Conservation (phyloP, 805 yeast species). For the Yarrowia sp. region DNA sequence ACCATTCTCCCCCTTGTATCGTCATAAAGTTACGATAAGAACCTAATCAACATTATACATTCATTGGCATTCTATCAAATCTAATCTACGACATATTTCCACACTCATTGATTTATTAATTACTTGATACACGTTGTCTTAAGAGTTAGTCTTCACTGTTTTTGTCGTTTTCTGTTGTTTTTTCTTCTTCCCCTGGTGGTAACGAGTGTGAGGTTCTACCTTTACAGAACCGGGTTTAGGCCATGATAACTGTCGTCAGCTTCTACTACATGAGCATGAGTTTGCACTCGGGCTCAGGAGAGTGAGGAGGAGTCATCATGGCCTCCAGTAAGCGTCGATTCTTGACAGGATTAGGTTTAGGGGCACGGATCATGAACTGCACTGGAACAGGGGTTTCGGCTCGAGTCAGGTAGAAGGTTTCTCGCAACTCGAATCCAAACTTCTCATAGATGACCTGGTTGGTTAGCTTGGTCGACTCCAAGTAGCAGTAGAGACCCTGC, state of each 20-base stretch:
- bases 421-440: conserved; percentile 54
- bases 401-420: conserved; percentile 39
- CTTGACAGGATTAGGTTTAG: conserved; percentile 40
- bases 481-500: conserved; percentile 54
- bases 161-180: neutral
- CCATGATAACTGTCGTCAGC: conserved; percentile 35
- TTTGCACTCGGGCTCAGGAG: conserved; percentile 35
- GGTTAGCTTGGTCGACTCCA: conserved; percentile 63
- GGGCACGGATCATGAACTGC: conserved; percentile 46
- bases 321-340: conserved; percentile 37
- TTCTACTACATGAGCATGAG: conserved; percentile 34
- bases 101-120: conserved; percentile 2
- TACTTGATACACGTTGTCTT: neutral
- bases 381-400: conserved; percentile 41
- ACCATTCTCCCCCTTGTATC: neutral
- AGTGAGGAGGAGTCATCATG: conserved; percentile 38
- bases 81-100: neutral
- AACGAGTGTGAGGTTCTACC: conserved; percentile 23
- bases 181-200: neutral
- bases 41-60: conserved; percentile 1
- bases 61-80: too few relatives aligned
- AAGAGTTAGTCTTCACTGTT: neutral
- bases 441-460: conserved; percentile 62
- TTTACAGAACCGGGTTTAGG: conserved; percentile 15
- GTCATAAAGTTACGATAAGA: conserved; percentile 7